Evolutionary conservation across 768 basidiomycete genomes (phyloP).

Genomic region (Dictyophora rubrovolvata): DNA sequence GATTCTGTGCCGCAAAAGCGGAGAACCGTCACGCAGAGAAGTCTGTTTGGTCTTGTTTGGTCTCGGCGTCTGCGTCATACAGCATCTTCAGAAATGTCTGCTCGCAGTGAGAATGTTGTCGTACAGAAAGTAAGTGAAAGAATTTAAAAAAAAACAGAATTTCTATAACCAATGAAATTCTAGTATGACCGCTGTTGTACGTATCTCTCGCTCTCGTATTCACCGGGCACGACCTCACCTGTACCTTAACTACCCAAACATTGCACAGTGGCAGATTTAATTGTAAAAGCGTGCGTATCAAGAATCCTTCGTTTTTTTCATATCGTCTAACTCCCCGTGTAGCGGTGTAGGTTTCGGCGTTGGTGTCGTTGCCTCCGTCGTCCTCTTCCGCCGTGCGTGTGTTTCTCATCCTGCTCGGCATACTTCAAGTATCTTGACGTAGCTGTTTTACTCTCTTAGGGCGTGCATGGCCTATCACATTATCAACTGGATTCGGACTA

Average conservation of each 20-base stretch:
- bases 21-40: not conserved
- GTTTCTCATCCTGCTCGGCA: not conserved
- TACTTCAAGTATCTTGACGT: not conserved
- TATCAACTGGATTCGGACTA: conserved; percentile 78
- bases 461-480: conserved; percentile 85
- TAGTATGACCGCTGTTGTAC: conserved; percentile 82
- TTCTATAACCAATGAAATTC: not conserved
- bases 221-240: not conserved
- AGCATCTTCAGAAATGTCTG: conserved; percentile 38
- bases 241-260: not conserved
- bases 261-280: conserved; percentile 58
- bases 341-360: conserved; percentile 85
- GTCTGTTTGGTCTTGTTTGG: not conserved
- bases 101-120: conserved; percentile 82
- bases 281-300: conserved; percentile 72
- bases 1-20: not conserved
- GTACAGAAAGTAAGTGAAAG: conserved; percentile 67
- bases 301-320: not conserved
- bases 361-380: conserved; percentile 81
- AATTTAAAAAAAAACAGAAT: not conserved
- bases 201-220: conserved; percentile 23
- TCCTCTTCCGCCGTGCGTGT: conserved; percentile 81
- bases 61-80: conserved; percentile 3
- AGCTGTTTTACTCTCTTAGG: conserved; percentile 33
- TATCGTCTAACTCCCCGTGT: conserved; percentile 13